Base-by-base conservation (phyloP, 2,329 filamentous ascomycete genomes). In the Pestalotiopsis sp. region DNA sequence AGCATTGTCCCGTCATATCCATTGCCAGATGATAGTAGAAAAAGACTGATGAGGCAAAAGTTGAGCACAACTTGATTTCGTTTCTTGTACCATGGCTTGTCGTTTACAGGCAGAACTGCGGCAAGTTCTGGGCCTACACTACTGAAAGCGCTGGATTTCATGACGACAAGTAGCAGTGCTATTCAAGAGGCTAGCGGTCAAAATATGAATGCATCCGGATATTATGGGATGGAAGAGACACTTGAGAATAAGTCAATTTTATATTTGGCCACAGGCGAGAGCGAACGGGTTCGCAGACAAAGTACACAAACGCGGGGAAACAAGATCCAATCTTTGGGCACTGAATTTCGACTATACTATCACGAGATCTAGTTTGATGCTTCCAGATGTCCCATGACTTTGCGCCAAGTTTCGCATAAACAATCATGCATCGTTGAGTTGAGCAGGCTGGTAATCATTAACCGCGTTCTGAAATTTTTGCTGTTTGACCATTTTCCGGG, bases 11-110 rank as follows among this genome's bases (percentile, higher is more conserved):
- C 72, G 13, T 38, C 45, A 49, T n/a, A 17, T 75, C 78, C 38
- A 78, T 77, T 70, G 80, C 79, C 72, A 85, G 83, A 49, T 49
- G 45, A 49, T 49, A 49, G 14, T 7, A 49, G 45, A 49, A 49
- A 49, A 20, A 49, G 45, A 49, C 45, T 49, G 14, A 49, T 49
- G 5, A 49, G 45, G 14, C 45, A 20, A 86, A 31, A 23, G 41
- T 66, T 66, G 20, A 66, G 49, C 6, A 27, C 17, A 17, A 60
- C 12, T 17, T 13, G 57, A 60, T 60, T 27, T 60, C 57, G 23
- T 27, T 36, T 27, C 31, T 25, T 60, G 23, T 36, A 60, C 57
- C 57, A 60, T n/a, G 57, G 57, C 45, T 49, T 49, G 45, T 49
- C 45, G 23, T 60, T 36, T 14, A 13, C 13, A 14, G 57, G 57